phyloP scores from a whole-genome alignment of 495 filamentous ascomycete species.

The Ramalina peruviana region DNA sequence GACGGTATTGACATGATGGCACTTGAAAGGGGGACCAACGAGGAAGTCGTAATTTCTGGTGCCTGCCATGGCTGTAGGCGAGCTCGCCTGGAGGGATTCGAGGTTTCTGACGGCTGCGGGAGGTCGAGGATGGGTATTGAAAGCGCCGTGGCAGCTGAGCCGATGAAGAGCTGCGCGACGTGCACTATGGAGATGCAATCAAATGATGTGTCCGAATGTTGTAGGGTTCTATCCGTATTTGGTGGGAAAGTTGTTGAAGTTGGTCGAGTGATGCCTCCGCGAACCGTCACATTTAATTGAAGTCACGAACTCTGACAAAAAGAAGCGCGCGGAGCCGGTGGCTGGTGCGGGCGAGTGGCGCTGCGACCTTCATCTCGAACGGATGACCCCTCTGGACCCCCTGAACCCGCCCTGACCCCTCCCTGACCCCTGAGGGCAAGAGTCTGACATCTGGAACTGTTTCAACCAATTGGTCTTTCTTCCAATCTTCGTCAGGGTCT shows the following conservation, averaged over 20 bases:
- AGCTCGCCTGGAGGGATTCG: no score
- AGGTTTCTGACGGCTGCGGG: no score
- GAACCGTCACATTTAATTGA: neutral
- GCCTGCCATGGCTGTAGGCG: constrained; percentile 56
- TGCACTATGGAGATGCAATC: neutral
- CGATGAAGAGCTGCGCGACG: neutral
- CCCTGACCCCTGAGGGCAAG: no score
- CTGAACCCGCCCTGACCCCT: no score
- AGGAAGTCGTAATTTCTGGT: constrained; percentile 98
- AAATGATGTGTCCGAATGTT: neutral
- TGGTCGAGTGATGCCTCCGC: constrained; percentile 1
- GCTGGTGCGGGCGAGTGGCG: no score
- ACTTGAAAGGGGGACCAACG: constrained; percentile 36
- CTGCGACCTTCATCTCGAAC: no score
- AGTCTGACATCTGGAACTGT: no score
- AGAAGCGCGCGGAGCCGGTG: neutral
- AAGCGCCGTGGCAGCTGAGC: neutral
- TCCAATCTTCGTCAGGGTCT: no score
- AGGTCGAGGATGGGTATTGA: neutral
- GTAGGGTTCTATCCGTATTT: neutral
- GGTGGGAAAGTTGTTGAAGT: neutral
- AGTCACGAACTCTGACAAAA: neutral
- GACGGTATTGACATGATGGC: neutral
- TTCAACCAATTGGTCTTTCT: no score
- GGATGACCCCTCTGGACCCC: no score